Evolutionary conservation across 257 asterid species (phyloP).

Genomic region (Osmanthus fragrans): DNA sequence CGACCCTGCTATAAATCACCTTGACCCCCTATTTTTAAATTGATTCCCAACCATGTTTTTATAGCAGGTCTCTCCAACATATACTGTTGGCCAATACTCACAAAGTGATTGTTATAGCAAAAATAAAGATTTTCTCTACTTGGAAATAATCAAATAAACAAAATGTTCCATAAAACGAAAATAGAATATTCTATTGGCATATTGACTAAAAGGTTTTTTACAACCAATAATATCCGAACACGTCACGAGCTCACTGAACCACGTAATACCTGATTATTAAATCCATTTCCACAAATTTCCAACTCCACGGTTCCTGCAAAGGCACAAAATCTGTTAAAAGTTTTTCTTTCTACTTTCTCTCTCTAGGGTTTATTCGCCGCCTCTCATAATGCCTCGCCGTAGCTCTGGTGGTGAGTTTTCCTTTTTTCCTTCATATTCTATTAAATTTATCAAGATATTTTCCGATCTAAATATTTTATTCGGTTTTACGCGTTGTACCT

Average conservation of each 20-base stretch:
- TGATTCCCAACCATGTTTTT: no score
- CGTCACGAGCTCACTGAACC: background rate
- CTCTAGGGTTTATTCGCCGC: background rate
- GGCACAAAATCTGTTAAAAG: background rate
- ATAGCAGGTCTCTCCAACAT: no score
- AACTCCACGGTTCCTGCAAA: background rate
- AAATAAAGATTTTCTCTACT: background rate
- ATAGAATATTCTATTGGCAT: background rate
- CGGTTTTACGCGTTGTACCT: background rate
- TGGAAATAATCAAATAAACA: background rate
- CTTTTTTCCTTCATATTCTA: background rate
- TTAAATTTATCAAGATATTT: background rate
- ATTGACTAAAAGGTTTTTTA: background rate
- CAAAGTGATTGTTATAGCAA: no score
- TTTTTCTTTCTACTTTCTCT: conserved; percentile 3
- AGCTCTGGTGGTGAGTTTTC: conserved; percentile 57
- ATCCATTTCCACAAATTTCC: background rate
- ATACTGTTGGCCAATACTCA: no score
- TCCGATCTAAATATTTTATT: background rate
- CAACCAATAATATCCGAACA: background rate
- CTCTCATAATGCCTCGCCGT: conserved; percentile 58
- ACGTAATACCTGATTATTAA: no score
- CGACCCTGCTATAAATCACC: no score
- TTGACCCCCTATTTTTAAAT: no score
- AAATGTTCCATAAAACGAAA: background rate